Base-by-base conservation (phyloP, 2,329 filamentous ascomycete genomes). In the Cercospora canescens region DNA sequence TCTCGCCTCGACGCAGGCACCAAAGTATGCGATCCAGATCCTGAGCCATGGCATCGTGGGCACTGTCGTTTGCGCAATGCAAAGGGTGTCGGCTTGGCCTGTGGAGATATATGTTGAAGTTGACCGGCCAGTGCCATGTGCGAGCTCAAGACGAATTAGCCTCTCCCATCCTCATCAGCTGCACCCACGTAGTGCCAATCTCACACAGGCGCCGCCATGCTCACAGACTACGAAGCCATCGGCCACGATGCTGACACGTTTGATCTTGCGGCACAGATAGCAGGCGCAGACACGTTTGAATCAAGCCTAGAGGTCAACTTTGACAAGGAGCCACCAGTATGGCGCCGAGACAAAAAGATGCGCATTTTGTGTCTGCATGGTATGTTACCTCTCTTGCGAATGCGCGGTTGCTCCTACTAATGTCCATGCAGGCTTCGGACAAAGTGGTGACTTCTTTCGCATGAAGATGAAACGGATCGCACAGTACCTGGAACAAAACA, bases 401-500 rank as follows among this genome's bases (percentile, higher is more conserved):
- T 37, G 12, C 30, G 26, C 26, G 26, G 9, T 35, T 30, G 21
- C 32, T 11, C 7, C 50, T 7, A 26, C 32, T 63, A n/a, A 63
- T 28, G 28, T 45, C 24, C 5, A 21, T 14, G 6, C 55, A 70
- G 68, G 68, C 18, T 70, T 70, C 50, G 68, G 68, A 7, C 68
- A 70, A 26, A 67, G 65, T 26, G 68, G 63, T 11, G 68, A 70
- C 12, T 70, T 66, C 61, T 67, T 68, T 35, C 65, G 66, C 45
- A 68, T 66, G 65, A 70, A 70, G 55, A 66, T 66, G 16, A 63
- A 57, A 34, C 63, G 64, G 7, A 52, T 70, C 24, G 48, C 60
- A 16, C 58, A 64, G 60, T 63, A 66, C n/a, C 54, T 70, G 18
- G 59, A 66, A 16, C 32, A 64, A 9, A 58, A 61, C 8, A 50